Evolutionary conservation across 371 early-diverging fungal species (phyloP).

Genomic region (Mucor velutinosus): DNA sequence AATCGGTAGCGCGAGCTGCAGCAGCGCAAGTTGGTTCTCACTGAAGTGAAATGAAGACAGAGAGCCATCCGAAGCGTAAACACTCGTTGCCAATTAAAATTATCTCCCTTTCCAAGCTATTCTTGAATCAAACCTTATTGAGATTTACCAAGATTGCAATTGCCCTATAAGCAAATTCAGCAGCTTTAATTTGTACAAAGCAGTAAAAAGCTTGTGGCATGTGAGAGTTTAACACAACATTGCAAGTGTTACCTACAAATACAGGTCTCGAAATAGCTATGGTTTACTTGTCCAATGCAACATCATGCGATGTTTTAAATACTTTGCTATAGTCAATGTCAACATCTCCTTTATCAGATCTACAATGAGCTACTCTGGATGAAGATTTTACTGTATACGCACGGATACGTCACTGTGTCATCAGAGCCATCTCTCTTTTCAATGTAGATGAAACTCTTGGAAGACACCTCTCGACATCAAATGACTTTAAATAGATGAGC

Average conservation of each 20-base stretch:
- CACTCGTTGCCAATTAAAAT: not conserved
- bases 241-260: not conserved
- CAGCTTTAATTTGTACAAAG: not conserved
- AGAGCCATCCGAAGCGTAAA: too few species aligned
- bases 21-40: too few species aligned
- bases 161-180: not conserved
- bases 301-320: too few species aligned
- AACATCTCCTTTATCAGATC: too few species aligned
- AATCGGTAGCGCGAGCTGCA: too few species aligned
- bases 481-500: not conserved
- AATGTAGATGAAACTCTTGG: not conserved
- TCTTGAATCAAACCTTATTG: not conserved
- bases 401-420: not conserved
- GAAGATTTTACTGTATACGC: too few species aligned
- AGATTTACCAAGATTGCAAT: not conserved
- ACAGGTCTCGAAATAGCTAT: not conserved
- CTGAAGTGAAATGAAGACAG: too few species aligned
- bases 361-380: too few species aligned
- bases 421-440: not conserved
- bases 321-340: too few species aligned
- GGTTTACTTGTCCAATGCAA: too few species aligned
- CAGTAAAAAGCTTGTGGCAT: not conserved
- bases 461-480: not conserved
- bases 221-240: not conserved
- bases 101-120: not conserved